Evolutionary conservation across 2,329 filamentous ascomycete species (phyloP), one percentile per base, ranked within the genome.

Genomic region (Fusarium sp.): DNA sequence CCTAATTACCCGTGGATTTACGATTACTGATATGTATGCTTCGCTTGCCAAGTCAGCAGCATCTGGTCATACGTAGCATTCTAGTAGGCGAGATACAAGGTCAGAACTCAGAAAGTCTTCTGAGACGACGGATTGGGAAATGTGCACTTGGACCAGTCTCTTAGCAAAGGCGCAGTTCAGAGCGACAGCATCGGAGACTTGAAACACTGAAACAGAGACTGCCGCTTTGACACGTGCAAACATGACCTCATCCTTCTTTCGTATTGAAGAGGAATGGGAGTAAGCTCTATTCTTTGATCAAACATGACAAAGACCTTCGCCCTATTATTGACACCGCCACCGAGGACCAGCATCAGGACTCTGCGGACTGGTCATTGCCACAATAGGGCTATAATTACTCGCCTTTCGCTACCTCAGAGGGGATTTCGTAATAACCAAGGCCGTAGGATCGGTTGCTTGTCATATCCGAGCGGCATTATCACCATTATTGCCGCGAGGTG

Each of bases 161-260:
- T 28, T 43, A 22, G 13, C 24, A 26, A 44, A 15, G n/a, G 15
- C 33, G 28, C n/a, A 58, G 28, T 6, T 38, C 10, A 15, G 14
- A 10, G 7, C 10, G 14, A 40, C 54, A 2, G 4, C 34, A 20
- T 5, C 34, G 26, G 26, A 7, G 46, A 28, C 11, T 31, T 22
- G 36, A 22, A 7, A 24, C 15, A 14, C 11, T 40, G 8, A 20
- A 15, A 34, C 39, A 18, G 24, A 10, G 7, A 2, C 43, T 24
- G 11, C 28, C 39, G 33, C 18, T 26, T 44, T 34, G 38, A 17
- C 40, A 13, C 9, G n/a, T 17, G 34, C 7, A 4, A 34, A 28
- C n/a, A 63, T 20, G 24, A 33, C 33, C 38, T 63, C 51, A 33
- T 50, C 31, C 24, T 62, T 44, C 43, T 36, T 31, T 54, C 43